Evolutionary conservation across 352 stramenopile species (phyloP).

Genomic region (Phytopythium litorale): DNA sequence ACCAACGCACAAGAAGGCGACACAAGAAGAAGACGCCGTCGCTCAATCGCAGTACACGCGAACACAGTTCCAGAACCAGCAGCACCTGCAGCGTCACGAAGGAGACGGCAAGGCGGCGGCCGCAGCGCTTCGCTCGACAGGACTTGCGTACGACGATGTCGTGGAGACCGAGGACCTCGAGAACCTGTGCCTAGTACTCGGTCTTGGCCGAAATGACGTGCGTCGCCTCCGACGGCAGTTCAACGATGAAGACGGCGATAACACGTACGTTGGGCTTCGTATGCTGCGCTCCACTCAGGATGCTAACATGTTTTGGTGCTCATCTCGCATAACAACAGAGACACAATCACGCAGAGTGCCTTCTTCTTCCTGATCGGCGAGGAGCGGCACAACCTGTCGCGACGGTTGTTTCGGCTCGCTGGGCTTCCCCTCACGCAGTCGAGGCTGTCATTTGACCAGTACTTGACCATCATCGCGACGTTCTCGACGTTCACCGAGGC

Average conservation of each 20-base stretch:
- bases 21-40: neutral
- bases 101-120: neutral
- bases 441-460: slow-evolving; percentile 55
- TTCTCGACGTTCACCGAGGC: slow-evolving; percentile 44
- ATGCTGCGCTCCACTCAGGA: neutral
- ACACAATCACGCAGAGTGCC: slow-evolving; percentile 29
- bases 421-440: slow-evolving; percentile 15
- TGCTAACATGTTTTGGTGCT: neutral
- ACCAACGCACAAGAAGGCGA: neutral
- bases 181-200: slow-evolving; percentile 27
- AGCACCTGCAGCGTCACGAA: neutral
- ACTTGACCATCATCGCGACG: slow-evolving; percentile 35
- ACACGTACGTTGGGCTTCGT: slow-evolving; percentile 21
- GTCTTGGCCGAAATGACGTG: slow-evolving; percentile 28
- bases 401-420: slow-evolving; percentile 33
- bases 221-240: slow-evolving; percentile 30
- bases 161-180: slow-evolving; percentile 26
- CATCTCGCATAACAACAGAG: slow-evolving; percentile 7
- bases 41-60: neutral
- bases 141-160: slow-evolving; percentile 12
- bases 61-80: neutral
- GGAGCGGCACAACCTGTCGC: slow-evolving; percentile 35
- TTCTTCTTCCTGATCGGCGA: slow-evolving; percentile 66
- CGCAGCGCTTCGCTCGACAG: slow-evolving; percentile 6
- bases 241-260: slow-evolving; percentile 30